Base-by-base conservation (phyloP, 2,329 filamentous ascomycete species). In the Aureobasidium sp. region DNA sequence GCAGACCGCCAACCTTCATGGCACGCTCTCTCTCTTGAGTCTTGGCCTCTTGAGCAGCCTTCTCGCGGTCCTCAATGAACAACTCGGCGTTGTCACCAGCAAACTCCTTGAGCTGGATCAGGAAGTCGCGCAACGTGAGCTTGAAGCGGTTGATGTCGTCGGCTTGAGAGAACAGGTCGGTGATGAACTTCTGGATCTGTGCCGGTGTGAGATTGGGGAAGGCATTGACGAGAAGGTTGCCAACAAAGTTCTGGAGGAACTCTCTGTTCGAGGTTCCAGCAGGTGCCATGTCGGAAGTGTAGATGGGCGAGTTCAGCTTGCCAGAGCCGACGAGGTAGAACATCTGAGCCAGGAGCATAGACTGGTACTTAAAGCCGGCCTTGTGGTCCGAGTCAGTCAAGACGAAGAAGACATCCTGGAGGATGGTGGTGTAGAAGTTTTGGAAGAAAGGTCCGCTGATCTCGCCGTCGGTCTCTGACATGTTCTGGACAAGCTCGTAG, bases 341-440 rank as follows among this genome's bases (percentile, higher is more conserved):
- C 83, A 99, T 92, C 71, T 92, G 89, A 69, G 94, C 91, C 64
- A 99, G 79, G 54, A 99, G 81, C 84, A 94, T 88, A 4, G 92
- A 92, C 78, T 99, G 94, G 9, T 92, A 94, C 81, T 99, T 99
- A 81, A 99, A 99, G 0, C 94, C 94, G 64, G 94, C 94, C 80
- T 99, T 99, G 82, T 99, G 94, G 70, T 99, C 94, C 64, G 89
- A 93, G 72, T 99, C 94, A 0, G 94, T 97, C 57, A 99, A 83
- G 45, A 99, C 94, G 71, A 97, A 99, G 82, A 99, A 96, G 15
- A 99, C 91, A 70, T 99, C 94, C 76, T 99, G 94, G 55, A 99
- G 80, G 67, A 99, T 97, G 1, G 90, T 86, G 59, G 96, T 87
- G 76, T 94, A 99, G 79, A 97, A 99, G 73, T 92, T 91, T 75